A percentile compares a stretch with the other conserved stretches of the same genome.
Conservation (phyloP, 495 filamentous ascomycete genomes). For the Xylaria acuta region DNA sequence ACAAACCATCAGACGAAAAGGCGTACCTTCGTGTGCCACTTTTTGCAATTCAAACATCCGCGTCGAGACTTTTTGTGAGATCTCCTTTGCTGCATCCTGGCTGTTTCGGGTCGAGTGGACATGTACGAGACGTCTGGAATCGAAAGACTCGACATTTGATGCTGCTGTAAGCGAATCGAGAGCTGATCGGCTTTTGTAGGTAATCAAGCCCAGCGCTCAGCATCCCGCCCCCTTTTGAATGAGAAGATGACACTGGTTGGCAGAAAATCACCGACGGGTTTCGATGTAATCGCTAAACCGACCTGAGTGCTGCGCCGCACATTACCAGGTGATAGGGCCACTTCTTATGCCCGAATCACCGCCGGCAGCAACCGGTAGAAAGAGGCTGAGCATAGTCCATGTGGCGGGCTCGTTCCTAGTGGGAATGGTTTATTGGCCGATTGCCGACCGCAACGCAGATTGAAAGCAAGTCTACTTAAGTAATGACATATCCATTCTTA, state of each 20-base stretch:
- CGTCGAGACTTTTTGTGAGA: slow-evolving; percentile 48
- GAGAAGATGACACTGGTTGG: slow-evolving; percentile 1
- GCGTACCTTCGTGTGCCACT: slow-evolving; percentile 45
- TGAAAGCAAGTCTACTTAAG: background rate
- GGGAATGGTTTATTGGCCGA: slow-evolving; percentile 5
- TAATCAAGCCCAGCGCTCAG: background rate
- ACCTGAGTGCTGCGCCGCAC: slow-evolving; percentile 16
- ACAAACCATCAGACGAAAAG: slow-evolving; percentile 9
- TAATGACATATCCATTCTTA: background rate
- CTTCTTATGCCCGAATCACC: slow-evolving; percentile 17
- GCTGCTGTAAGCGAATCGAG: slow-evolving; percentile 11
- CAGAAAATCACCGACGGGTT: background rate
- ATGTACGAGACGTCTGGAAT: background rate
- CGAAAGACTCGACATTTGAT: background rate
- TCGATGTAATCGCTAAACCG: slow-evolving; percentile 15
- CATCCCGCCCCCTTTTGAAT: slow-evolving; percentile 7
- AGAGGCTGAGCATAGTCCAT: slow-evolving; percentile 20
- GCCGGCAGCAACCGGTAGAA: background rate
- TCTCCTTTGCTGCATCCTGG: slow-evolving; percentile 42
- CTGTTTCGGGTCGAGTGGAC: background rate
- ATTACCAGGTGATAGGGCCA: background rate
- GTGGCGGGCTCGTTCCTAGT: background rate
- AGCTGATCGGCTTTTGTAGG: slow-evolving; percentile 12
- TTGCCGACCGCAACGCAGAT: background rate
- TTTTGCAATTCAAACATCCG: slow-evolving; percentile 48